Evolutionary conservation across 2,329 filamentous ascomycete genomes (phyloP), one percentile per base, ranked within the genome.

Genomic region (Dactylellina haptotyla): DNA sequence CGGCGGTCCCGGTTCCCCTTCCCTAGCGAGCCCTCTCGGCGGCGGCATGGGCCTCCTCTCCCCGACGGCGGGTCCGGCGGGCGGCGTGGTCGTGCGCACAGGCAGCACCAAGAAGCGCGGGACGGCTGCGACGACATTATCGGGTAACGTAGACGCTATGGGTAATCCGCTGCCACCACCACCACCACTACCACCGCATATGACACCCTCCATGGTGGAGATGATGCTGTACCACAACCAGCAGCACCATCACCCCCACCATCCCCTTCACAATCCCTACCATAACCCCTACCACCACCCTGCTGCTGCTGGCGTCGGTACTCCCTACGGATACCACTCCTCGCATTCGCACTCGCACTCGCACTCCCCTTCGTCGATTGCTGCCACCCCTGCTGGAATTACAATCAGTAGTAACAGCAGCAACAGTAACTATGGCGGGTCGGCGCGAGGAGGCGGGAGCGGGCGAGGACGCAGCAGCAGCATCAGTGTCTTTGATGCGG

Each of bases 71-170:
- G 61, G 59, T 50, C 58, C 65, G 30, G 53, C 58, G 6, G 46
- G 23, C 20, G 54, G 34, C 39, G 53, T 23, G n/a, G 65, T 28
- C 18, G 39, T 48, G 34, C 50, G 32, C 20, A 39, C 12, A 2
- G 10, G 23, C 23, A 23, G 30, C 28, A 37, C 37, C 26, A 67
- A 67, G 39, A 69, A 69, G 48, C 50, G 64, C 23, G 56, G 64
- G 45, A 69, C n/a, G n/a, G n/a, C n/a, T n/a, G n/a, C n/a, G n/a
- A n/a, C n/a, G n/a, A n/a, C n/a, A n/a, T n/a, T n/a, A n/a, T n/a
- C n/a, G n/a, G n/a, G 64, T 53, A 69, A 69, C 41, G 63, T 58
- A 26, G 63, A 67, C 34, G 63, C 56, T 32, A 57, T 67, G 63
- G 63, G 63, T 67, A 67, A 67, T 58, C 63, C 63, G 39, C 41